Percentiles rank a stretch among this genome's conserved stretches.
phyloP scores from a whole-genome alignment of 129 eudicot genomes.

The Sambucus nigra region DNA sequence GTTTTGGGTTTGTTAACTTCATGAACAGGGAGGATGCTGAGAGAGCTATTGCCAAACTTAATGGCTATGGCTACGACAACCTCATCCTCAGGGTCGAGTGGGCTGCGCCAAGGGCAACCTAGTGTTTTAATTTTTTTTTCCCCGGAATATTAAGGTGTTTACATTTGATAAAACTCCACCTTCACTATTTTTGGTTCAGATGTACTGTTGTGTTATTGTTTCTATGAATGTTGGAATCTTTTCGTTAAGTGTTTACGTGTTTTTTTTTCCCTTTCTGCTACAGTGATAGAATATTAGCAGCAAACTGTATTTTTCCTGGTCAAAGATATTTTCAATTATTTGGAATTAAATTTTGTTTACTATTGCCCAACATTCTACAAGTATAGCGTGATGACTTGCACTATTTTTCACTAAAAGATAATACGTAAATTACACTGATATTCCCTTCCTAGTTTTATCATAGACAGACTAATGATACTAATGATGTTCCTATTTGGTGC shows the following conservation, averaged over 20 bases:
- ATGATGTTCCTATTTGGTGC: too few species aligned
- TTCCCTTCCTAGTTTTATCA: too few species aligned
- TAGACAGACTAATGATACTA: too few species aligned
- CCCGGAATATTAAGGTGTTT: background rate
- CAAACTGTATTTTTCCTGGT: too few species aligned
- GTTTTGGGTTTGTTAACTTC: conserved; percentile 82
- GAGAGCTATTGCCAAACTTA: conserved; percentile 67
- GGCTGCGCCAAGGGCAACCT: conserved; percentile 63
- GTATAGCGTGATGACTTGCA: too few species aligned
- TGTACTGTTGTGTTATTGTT: background rate
- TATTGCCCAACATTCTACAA: too few species aligned
- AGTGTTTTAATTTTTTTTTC: conserved; percentile 9
- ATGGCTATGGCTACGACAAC: conserved; percentile 84
- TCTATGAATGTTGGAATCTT: background rate
- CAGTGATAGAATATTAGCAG: too few species aligned
- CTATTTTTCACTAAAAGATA: too few species aligned
- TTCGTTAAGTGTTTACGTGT: background rate
- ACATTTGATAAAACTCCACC: background rate
- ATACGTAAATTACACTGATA: too few species aligned
- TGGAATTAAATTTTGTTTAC: too few species aligned
- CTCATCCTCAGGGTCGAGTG: conserved; percentile 86
- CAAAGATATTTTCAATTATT: too few species aligned
- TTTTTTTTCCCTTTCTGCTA: too few species aligned
- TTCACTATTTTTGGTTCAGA: background rate
- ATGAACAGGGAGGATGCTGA: conserved; percentile 79